A percentile compares a stretch with the other conserved stretches of the same genome.
Evolutionary conservation across 2,329 filamentous ascomycete genomes (phyloP).

Genomic region (Nectriaceae sp.): DNA sequence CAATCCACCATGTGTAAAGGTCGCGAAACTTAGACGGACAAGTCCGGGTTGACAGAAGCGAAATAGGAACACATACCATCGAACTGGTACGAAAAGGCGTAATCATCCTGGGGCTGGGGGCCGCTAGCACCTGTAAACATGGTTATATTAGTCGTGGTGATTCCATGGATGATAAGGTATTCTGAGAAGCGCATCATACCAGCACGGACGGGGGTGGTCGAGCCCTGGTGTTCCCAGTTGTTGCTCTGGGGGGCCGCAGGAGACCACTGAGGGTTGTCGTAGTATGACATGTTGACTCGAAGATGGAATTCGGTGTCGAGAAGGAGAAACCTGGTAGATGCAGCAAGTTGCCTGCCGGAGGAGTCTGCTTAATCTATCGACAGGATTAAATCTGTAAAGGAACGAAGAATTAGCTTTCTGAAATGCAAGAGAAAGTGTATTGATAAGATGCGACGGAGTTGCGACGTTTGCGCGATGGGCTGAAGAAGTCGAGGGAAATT

Average conservation of each 20-base stretch:
- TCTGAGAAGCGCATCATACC: conserved; percentile 31
- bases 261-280: conserved; percentile 46
- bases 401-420: conserved; percentile 14
- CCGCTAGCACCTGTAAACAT: conserved; percentile 67
- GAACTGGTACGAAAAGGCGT: conserved; percentile 84
- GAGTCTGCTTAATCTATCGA: conserved; percentile 14
- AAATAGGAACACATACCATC: conserved; percentile 67
- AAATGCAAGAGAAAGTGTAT: conserved; percentile 8
- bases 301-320: conserved; percentile 11
- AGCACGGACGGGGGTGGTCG: conserved; percentile 42
- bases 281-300: conserved; percentile 43
- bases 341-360: conserved; percentile 7
- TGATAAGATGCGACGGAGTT: conserved; percentile 13
- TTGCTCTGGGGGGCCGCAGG: conserved; percentile 36
- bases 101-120: conserved; percentile 72
- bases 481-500: conserved; percentile 11
- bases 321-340: conserved; percentile 19
- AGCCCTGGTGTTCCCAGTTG: conserved; percentile 49
- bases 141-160: conserved; percentile 4
- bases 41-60: background rate
- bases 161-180: background rate
- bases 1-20: no score
- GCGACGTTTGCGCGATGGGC: conserved; percentile 15
- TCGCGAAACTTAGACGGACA: no score
- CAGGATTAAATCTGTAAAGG: conserved; percentile 11